phyloP scores from a whole-genome alignment of 306 rosid species.

The Comarum palustre region DNA sequence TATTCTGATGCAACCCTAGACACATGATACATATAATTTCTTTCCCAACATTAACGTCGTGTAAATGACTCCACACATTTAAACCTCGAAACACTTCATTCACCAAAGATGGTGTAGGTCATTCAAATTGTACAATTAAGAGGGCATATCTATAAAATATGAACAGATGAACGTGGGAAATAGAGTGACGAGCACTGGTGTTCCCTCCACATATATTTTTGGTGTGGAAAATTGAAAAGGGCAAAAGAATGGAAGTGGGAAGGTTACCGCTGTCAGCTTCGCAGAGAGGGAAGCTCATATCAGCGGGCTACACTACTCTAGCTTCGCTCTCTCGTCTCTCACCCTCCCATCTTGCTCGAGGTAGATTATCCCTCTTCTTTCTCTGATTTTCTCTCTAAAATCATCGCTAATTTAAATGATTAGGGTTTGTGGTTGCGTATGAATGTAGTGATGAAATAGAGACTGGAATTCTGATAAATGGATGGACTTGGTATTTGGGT shows the following conservation, averaged over 20 bases:
- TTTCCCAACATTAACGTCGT: no score
- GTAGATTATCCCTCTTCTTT: slow-evolving; percentile 23
- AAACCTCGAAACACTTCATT: no score
- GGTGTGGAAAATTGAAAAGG: background rate
- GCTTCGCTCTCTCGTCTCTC: slow-evolving; percentile 50
- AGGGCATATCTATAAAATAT: background rate
- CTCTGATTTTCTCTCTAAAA: background rate
- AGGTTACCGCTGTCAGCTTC: slow-evolving; percentile 73
- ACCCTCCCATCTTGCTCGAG: slow-evolving; percentile 61
- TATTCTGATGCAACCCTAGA: no score
- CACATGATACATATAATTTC: no score
- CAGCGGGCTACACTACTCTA: slow-evolving; percentile 67
- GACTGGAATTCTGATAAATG: background rate
- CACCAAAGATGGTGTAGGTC: background rate
- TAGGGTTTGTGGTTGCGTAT: background rate
- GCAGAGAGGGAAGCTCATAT: slow-evolving; percentile 71
- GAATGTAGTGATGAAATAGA: background rate
- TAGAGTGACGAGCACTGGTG: no score
- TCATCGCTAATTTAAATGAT: background rate
- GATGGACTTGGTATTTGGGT: background rate
- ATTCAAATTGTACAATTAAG: background rate
- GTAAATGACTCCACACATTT: no score
- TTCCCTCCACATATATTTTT: background rate
- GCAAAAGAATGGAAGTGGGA: slow-evolving; percentile 62
- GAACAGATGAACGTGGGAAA: background rate